These are phyloP conservation scores for Ananas comosus DNA, from an alignment of 176 grass and related monocot species.

Conservation along the genomic window DNA sequence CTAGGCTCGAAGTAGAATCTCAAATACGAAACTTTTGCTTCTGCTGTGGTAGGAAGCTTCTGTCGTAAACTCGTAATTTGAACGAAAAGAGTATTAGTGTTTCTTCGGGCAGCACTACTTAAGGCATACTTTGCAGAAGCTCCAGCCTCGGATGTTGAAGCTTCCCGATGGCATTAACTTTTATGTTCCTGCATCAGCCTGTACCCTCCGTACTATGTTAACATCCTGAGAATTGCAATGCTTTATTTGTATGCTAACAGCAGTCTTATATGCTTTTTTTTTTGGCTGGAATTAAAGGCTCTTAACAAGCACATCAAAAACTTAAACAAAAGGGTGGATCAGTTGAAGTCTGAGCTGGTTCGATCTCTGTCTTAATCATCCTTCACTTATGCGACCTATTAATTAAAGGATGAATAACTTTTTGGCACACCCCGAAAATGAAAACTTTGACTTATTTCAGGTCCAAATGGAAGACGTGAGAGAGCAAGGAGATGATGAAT, in stretches of 20 bases:
- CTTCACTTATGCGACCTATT: background rate
- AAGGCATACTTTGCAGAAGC: no score
- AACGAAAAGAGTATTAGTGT: no score
- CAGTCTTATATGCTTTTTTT: background rate
- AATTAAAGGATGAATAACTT: constrained; percentile 3
- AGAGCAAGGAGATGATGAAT: constrained; percentile 53
- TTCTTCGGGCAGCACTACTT: no score
- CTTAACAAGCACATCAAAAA: constrained; percentile 47
- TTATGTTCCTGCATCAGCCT: no score
- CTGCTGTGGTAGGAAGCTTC: no score
- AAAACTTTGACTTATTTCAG: constrained; percentile 28
- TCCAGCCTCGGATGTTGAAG: no score
- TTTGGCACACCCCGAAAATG: background rate
- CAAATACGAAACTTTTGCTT: no score
- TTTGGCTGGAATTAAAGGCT: constrained; percentile 38
- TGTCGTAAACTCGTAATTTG: no score
- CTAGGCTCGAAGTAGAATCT: no score
- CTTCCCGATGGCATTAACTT: no score
- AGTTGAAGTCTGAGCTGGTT: constrained; percentile 74
- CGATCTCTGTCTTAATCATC: background rate
- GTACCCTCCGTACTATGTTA: background rate
- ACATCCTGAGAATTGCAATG: background rate
- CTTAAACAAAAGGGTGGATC: constrained; percentile 53
- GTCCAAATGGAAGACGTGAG: constrained; percentile 56
- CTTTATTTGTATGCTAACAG: background rate